Percentiles rank a stretch among this genome's conserved stretches.
These are phyloP conservation scores for Samsoniella hepiali DNA, from an alignment of 2,329 filamentous ascomycete species.

Conservation along the genomic window DNA sequence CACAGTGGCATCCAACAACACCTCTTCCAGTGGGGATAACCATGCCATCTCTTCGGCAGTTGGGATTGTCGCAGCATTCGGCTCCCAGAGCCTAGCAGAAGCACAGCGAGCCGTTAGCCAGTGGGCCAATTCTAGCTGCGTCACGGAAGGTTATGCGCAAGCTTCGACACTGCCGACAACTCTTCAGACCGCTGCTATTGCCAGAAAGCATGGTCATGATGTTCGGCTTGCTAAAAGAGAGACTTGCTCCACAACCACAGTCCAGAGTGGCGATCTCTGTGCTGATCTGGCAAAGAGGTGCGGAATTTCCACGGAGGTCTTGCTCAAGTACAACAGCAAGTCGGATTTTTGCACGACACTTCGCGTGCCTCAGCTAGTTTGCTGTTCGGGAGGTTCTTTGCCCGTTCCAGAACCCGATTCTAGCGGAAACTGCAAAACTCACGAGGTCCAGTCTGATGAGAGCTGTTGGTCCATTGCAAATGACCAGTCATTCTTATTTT, in stretches of 20 bases:
- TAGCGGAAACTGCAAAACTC: slow-evolving; percentile 30
- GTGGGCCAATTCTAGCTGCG: slow-evolving; percentile 30
- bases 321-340: not conserved
- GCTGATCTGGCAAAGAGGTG: not conserved
- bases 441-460: slow-evolving; percentile 31
- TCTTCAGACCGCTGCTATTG: slow-evolving; percentile 27
- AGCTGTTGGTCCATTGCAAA: slow-evolving; percentile 31
- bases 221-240: slow-evolving; percentile 5
- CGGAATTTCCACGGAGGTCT: not conserved
- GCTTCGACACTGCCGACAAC: slow-evolving; percentile 21
- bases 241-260: not conserved
- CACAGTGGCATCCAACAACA: slow-evolving; percentile 17
- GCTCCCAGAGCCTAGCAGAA: slow-evolving; percentile 22
- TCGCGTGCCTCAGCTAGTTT: slow-evolving; percentile 35
- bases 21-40: slow-evolving; percentile 13
- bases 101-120: slow-evolving; percentile 29
- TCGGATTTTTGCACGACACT: not conserved
- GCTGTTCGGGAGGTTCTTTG: slow-evolving; percentile 34
- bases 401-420: slow-evolving; percentile 32
- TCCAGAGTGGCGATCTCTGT: not conserved
- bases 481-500: slow-evolving; percentile 34
- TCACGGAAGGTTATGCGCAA: slow-evolving; percentile 24
- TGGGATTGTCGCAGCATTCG: slow-evolving; percentile 20
- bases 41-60: not conserved
- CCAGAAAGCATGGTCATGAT: slow-evolving; percentile 19